Evolutionary conservation across 371 early-diverging fungal species (phyloP).

Genomic region (Haplosporangium sp.): DNA sequence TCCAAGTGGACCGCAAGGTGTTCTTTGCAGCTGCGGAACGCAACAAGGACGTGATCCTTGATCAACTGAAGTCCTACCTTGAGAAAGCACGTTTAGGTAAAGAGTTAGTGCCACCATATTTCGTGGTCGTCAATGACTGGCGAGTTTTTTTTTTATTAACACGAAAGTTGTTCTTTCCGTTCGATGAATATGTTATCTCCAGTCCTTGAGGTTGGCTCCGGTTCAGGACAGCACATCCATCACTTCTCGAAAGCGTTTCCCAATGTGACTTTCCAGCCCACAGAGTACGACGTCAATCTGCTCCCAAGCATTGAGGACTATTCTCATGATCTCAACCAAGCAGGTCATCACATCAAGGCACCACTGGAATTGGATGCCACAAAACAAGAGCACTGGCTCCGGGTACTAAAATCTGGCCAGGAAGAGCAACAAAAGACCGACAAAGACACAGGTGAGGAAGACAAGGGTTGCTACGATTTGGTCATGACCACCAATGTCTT

Average conservation of each 20-base stretch:
- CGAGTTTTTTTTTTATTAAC: not conserved
- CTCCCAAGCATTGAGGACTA: constrained; percentile 39
- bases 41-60: constrained; percentile 44
- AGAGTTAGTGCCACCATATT: not conserved
- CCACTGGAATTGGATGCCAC: constrained; percentile 48
- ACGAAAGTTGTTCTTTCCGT: not conserved
- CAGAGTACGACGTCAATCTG: constrained; percentile 32
- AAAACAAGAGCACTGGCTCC: constrained; percentile 33
- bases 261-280: constrained; percentile 39
- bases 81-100: constrained; percentile 31
- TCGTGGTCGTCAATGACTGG: not conserved
- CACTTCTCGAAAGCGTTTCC: constrained; percentile 39
- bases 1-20: constrained; percentile 44
- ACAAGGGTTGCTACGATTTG: constrained; percentile 22
- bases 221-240: constrained; percentile 47
- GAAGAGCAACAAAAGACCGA: not conserved
- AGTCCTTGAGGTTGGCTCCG: constrained; percentile 52
- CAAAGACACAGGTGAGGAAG: not conserved
- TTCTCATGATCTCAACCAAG: constrained; percentile 24
- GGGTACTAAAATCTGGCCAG: constrained; percentile 6
- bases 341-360: constrained; percentile 29
- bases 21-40: constrained; percentile 52
- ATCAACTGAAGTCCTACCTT: constrained; percentile 31
- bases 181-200: not conserved
- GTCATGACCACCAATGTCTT: constrained; percentile 48